These are phyloP conservation scores for Brettanomyces custersianus DNA, from an alignment of 805 yeast species.

Conservation along the genomic window DNA sequence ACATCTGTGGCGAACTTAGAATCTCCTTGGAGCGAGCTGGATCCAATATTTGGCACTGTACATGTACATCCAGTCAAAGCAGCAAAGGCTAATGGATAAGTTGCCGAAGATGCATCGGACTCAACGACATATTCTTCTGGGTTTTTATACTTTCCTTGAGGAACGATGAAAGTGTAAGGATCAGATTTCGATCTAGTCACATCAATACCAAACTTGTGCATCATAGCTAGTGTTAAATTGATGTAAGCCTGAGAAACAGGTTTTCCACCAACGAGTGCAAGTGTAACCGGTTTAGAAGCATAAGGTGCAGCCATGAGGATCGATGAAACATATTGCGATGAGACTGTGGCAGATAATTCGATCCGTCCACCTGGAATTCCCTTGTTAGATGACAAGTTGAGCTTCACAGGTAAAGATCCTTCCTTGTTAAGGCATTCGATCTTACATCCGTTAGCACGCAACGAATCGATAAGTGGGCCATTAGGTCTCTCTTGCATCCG, in stretches of 20 bases:
- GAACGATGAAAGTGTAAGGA: conserved; percentile 82
- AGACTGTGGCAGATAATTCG: conserved; percentile 90
- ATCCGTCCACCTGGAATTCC: conserved; percentile 78
- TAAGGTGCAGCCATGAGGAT: conserved; percentile 97
- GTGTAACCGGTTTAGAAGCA: conserved; percentile 79
- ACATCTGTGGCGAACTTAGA: conserved; percentile 95
- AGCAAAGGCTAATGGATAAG: conserved; percentile 95
- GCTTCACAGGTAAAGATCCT: conserved; percentile 81
- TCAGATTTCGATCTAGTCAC: conserved; percentile 66
- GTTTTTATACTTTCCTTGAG: conserved; percentile 69
- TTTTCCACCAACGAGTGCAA: conserved; percentile 88
- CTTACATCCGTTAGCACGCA: conserved; percentile 67
- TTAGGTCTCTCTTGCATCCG: conserved; percentile 98
- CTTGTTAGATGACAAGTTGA: conserved; percentile 52
- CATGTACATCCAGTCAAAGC: conserved; percentile 92
- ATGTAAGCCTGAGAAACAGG: conserved; percentile 94
- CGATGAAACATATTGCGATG: conserved; percentile 96
- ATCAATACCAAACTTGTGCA: conserved; percentile 78
- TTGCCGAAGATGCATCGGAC: conserved; percentile 96
- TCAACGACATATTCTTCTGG: conserved; percentile 86
- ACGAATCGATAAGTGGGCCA: conserved; percentile 91
- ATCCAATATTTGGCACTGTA: conserved; percentile 91
- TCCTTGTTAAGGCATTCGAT: conserved; percentile 61
- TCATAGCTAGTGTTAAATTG: conserved; percentile 95
- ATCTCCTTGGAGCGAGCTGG: conserved; percentile 89